These are phyloP conservation scores for Dictyostelium intermedium DNA, from an alignment of 78 protist species.

Conservation along the genomic window DNA sequence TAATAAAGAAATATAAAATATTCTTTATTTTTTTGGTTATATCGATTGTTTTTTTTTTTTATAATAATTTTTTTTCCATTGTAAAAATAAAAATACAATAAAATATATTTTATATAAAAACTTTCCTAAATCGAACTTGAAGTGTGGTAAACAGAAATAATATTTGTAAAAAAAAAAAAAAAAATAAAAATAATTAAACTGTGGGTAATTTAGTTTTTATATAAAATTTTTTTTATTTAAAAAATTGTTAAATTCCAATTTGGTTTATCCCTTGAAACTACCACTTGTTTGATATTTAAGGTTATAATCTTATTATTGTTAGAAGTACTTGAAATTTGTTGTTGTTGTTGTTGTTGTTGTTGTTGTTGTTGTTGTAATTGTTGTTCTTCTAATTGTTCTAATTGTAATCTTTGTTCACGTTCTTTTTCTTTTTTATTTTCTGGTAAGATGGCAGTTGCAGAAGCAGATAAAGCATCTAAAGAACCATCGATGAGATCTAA, in stretches of 20 bases:
- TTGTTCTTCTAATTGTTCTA: conserved; percentile 28
- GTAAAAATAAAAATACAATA: too few relatives aligned
- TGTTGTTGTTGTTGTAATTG: conserved; percentile 18
- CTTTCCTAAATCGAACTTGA: background rate
- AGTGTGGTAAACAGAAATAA: background rate
- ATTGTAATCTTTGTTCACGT: background rate
- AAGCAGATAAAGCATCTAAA: conserved; percentile 1
- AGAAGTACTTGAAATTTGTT: background rate
- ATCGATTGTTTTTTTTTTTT: too few relatives aligned
- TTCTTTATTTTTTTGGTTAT: too few relatives aligned
- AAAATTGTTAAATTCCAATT: conserved; percentile 58
- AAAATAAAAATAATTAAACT: background rate
- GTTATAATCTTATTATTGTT: background rate
- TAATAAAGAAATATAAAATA: too few relatives aligned
- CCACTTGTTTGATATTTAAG: conserved; percentile 19
- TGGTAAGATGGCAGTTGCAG: conserved; percentile 67
- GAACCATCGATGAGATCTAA: conserved; percentile 11
- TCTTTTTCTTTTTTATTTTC: conserved; percentile 73
- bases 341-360: background rate
- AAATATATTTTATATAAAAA: background rate
- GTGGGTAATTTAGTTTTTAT: background rate
- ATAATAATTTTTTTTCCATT: too few relatives aligned
- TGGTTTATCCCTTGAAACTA: conserved; percentile 30
- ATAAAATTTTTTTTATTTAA: background rate
- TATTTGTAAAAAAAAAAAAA: background rate